These are phyloP conservation scores for Microsporum audouinii DNA, from an alignment of 2,329 filamentous ascomycete genomes.

Conservation along the genomic window DNA sequence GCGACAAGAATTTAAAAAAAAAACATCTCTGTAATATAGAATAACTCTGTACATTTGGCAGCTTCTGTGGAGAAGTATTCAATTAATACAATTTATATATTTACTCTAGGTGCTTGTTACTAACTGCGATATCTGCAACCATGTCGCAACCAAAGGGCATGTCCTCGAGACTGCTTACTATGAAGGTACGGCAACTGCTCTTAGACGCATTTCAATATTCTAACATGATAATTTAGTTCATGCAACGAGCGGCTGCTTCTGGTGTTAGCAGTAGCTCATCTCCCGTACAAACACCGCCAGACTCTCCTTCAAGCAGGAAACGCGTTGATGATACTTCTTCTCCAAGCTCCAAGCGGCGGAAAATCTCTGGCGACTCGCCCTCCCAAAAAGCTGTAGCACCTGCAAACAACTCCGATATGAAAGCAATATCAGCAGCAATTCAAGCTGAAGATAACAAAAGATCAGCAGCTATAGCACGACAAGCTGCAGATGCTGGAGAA, in stretches of 20 bases:
- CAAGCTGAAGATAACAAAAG: conserved; percentile 33
- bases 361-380: conserved; percentile 18
- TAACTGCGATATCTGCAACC: not conserved
- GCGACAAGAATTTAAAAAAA: not conserved
- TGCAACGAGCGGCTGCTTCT: conserved; percentile 72
- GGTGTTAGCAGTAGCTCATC: conserved; percentile 27
- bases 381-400: conserved; percentile 9
- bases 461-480: conserved; percentile 28
- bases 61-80: not conserved
- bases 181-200: conserved; percentile 50
- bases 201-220: not conserved
- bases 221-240: conserved; percentile 48
- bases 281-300: conserved; percentile 29
- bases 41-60: not conserved
- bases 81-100: not conserved
- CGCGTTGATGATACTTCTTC: conserved; percentile 31
- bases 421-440: conserved; percentile 31
- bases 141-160: conserved; percentile 42
- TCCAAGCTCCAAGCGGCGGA: conserved; percentile 28
- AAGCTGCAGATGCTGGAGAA: conserved; percentile 35
- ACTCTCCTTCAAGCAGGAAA: conserved; percentile 28
- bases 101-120: not conserved
- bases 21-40: not conserved
- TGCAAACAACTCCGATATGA: conserved; percentile 25
- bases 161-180: conserved; percentile 79